Evolutionary conservation across 768 basidiomycete genomes (phyloP).

Genomic region (Lentinula edodes): DNA sequence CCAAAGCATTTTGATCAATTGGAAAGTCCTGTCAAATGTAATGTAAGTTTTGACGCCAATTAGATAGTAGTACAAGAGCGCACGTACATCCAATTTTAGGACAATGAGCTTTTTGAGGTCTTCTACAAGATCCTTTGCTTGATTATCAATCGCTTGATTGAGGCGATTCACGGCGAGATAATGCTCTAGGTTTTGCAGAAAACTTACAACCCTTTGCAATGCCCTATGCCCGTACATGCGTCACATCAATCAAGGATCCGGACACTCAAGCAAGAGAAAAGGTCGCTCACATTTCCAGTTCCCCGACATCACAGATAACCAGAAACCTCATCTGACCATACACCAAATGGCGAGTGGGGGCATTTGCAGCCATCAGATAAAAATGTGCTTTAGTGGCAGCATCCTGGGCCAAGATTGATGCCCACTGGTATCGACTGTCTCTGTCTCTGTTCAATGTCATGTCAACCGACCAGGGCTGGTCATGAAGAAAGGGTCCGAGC

Average conservation of each 20-base stretch:
- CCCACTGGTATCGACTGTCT: neutral
- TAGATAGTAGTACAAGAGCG: too few species aligned
- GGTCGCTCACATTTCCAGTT: neutral
- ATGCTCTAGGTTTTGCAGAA: neutral
- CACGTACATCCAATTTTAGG: neutral
- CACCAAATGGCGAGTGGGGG: neutral
- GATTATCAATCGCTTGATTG: neutral
- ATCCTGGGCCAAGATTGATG: neutral
- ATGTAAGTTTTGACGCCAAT: too few species aligned
- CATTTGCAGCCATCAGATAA: neutral
- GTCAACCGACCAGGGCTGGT: neutral
- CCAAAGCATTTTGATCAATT: neutral
- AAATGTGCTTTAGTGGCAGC: neutral
- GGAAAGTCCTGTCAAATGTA: neutral
- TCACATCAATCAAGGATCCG: neutral
- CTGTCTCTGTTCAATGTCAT: neutral
- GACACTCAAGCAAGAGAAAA: neutral
- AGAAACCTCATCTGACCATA: neutral
- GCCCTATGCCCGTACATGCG: neutral
- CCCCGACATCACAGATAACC: neutral
- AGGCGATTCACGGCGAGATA: neutral
- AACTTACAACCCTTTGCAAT: neutral
- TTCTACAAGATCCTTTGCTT: neutral
- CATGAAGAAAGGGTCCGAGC: neutral
- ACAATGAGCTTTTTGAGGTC: neutral